Conservation (phyloP, 495 filamentous ascomycete species). For the Cryomyces minteri region DNA sequence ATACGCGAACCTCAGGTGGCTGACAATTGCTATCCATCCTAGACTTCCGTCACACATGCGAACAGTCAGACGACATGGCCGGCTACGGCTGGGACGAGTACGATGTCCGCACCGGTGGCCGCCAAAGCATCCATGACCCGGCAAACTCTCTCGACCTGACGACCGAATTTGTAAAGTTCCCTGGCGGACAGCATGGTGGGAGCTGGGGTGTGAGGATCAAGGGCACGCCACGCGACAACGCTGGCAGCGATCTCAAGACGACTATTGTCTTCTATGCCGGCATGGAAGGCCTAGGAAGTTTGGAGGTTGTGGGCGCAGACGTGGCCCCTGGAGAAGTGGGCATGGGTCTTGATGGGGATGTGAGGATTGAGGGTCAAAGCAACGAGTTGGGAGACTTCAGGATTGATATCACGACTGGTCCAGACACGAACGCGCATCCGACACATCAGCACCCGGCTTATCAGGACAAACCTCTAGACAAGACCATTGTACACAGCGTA, state of each 20-base stretch:
- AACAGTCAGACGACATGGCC: slow-evolving; percentile 84
- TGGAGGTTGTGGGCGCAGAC: slow-evolving; percentile 36
- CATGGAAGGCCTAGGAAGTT: slow-evolving; percentile 55
- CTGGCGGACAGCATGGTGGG: slow-evolving; percentile 72
- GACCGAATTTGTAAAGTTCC: slow-evolving; percentile 84
- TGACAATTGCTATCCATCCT: slow-evolving; percentile 6
- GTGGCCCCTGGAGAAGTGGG: slow-evolving; percentile 16
- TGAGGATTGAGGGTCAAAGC: slow-evolving; percentile 59
- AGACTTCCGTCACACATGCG: slow-evolving; percentile 90
- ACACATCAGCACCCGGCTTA: slow-evolving; percentile 41
- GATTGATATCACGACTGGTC: slow-evolving; percentile 51
- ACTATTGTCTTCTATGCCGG: slow-evolving; percentile 65
- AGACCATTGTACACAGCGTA: slow-evolving; percentile 54
- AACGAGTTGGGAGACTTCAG: slow-evolving; percentile 68
- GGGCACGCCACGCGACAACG: slow-evolving; percentile 57
- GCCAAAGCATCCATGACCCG: slow-evolving; percentile 76
- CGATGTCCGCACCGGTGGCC: slow-evolving; percentile 69
- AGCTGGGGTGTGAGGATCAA: slow-evolving; percentile 83
- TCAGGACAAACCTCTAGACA: slow-evolving; percentile 54
- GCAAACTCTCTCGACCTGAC: slow-evolving; percentile 78
- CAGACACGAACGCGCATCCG: slow-evolving; percentile 42
- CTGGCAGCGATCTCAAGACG: slow-evolving; percentile 43
- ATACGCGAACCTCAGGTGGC: background rate
- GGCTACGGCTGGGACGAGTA: slow-evolving; percentile 98
- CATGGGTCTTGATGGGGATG: slow-evolving; percentile 47